Evolutionary conservation across 2,329 filamentous ascomycete species (phyloP).

Genomic region (Sclerotiophoma versabilis): DNA sequence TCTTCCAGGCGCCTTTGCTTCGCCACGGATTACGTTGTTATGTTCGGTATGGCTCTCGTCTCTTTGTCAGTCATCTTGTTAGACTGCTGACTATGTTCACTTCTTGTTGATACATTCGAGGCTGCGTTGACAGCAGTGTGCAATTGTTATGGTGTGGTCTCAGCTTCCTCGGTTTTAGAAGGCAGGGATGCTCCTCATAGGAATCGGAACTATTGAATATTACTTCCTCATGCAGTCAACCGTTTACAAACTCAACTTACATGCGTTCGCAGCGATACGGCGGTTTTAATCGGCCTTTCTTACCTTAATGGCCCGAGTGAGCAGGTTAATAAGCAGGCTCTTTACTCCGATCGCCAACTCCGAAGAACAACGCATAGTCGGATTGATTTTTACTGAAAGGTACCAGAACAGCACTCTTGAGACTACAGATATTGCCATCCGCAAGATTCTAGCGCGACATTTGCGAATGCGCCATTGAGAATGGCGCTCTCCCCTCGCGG

Average conservation of each 20-base stretch:
- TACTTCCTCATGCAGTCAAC: neutral
- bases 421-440: no score
- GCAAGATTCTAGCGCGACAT: no score
- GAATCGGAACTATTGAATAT: slow-evolving; percentile 7
- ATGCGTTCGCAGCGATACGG: neutral
- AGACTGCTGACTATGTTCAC: slow-evolving; percentile 2
- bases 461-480: no score
- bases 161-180: slow-evolving; percentile 1
- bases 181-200: neutral
- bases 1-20: slow-evolving; percentile 7
- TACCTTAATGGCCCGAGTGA: slow-evolving; percentile 9
- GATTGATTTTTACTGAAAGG: neutral
- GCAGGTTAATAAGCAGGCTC: slow-evolving; percentile 13
- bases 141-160: neutral
- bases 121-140: slow-evolving; percentile 3
- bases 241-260: neutral
- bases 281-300: neutral
- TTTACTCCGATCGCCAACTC: slow-evolving; percentile 8
- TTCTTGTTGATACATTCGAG: slow-evolving; percentile 17
- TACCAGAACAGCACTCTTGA: no score
- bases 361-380: neutral
- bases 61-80: neutral
- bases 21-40: slow-evolving; percentile 8
- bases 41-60: slow-evolving; percentile 10
- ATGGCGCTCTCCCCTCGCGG: slow-evolving; percentile 20